Evolutionary conservation across 345 rosid genomes (phyloP), one percentile per base, ranked within the genome.

Genomic region (Camelina laxa): DNA sequence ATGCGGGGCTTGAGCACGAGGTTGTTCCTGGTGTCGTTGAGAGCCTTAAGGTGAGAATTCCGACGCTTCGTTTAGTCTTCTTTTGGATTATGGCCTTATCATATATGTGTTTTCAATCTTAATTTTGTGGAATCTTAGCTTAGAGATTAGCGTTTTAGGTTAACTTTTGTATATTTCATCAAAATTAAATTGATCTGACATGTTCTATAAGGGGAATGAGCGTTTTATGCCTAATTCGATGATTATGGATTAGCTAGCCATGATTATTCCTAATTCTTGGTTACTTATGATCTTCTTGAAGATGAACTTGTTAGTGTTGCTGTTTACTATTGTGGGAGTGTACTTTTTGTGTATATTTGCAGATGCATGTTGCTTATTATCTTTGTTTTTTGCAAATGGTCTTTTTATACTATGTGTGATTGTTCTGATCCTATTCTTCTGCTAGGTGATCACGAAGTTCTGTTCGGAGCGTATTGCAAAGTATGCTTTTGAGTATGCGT

Each of bases 21-120:
- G 99, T 92, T 44, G 98, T 95, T 60, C 96, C 98, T 6, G 99
- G 99, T 11, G 99, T 92, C 5, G 97, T 95, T 7, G 99, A 95
- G 82, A 92, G 96, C 64, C 97, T 92, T 62, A 95, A 95, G 97
- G 99, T 92, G 55, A 20, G 13, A 59, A 42, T 56, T 60, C 4
- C 1, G 13, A 19, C 24, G 16, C 22, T 12, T 51, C 14, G 16
- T 19, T 56, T 39, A 60, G 49, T 19, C 15, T 48, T 48, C 21
- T 17, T 49, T 51, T 9, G 8, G 57, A 17, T 63, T 63, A 10
- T 63, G 33, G 56, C 17, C 61, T 41, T 61, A 17, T 33, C 51
- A 38, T 55, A 31, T 56, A 27, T 53, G 1, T 41, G 51, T 6
- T 31, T 24, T 60, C 20, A 15, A 15, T 31, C 54, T 58, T 38